A percentile compares a stretch with the other conserved stretches of the same genome.
Conservation (phyloP, 2,329 filamentous ascomycete genomes). For the Colletotrichum paranaense region DNA sequence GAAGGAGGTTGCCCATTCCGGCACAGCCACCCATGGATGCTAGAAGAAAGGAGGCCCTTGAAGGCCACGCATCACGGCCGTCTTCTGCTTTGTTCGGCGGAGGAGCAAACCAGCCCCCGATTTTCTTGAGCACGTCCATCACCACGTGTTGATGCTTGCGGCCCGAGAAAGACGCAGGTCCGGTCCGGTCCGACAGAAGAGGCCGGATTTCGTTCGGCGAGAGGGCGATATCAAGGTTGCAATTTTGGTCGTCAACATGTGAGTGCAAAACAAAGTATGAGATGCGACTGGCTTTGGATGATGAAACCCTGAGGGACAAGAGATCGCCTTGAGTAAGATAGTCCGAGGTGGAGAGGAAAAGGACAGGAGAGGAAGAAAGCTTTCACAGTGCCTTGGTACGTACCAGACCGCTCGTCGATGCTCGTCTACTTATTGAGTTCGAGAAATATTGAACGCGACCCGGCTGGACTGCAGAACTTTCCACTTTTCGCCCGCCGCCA, state of each 20-base stretch:
- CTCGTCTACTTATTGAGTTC: constrained; percentile 1
- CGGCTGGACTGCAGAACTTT: constrained; percentile 10
- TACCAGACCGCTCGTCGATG: neutral
- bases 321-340: neutral
- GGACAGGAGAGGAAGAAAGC: neutral
- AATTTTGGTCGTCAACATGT: neutral
- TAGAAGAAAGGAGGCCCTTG: constrained; percentile 64
- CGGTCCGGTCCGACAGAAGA: neutral
- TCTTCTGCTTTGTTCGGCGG: constrained; percentile 50
- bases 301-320: constrained; percentile 8
- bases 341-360: neutral
- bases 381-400: neutral
- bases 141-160: neutral
- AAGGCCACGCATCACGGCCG: constrained; percentile 65
- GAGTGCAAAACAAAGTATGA: neutral
- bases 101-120: constrained; percentile 48
- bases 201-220: neutral
- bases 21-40: constrained; percentile 69
- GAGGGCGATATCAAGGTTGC: neutral
- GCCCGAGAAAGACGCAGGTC: neutral
- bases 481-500: constrained; percentile 6
- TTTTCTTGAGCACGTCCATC: constrained; percentile 42
- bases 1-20: constrained; percentile 67
- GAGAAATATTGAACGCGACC: neutral
- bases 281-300: constrained; percentile 10